Conservation (phyloP, 352 stramenopile genomes). For the Phytophthora idaei region DNA sequence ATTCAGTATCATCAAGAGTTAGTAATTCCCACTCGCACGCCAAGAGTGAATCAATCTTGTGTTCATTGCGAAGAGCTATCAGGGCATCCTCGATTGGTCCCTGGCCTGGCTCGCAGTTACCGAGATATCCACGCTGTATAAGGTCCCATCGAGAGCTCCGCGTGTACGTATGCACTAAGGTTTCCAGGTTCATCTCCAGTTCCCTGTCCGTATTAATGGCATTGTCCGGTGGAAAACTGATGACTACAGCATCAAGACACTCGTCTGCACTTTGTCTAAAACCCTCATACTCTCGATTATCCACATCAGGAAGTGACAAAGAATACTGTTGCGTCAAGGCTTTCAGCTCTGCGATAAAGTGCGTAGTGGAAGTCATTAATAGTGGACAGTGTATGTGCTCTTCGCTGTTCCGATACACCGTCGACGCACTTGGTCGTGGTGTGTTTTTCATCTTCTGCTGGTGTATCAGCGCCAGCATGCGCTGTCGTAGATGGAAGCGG, state of each 20-base stretch:
- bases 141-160: slow-evolving; percentile 35
- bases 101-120: slow-evolving; percentile 15
- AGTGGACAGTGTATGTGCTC: slow-evolving; percentile 47
- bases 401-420: slow-evolving; percentile 6
- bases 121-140: slow-evolving; percentile 29
- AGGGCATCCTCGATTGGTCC: slow-evolving; percentile 9
- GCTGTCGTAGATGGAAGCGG: slow-evolving; percentile 55
- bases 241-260: slow-evolving; percentile 9
- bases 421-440: slow-evolving; percentile 7
- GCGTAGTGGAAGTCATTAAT: slow-evolving; percentile 35
- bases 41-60: slow-evolving; percentile 42
- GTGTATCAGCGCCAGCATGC: slow-evolving; percentile 53
- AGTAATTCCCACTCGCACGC: slow-evolving; percentile 50
- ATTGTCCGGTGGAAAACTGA: slow-evolving; percentile 10
- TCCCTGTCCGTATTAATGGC: slow-evolving; percentile 9
- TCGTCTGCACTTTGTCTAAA: slow-evolving; percentile 18
- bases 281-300: slow-evolving; percentile 1
- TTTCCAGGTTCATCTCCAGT: slow-evolving; percentile 25
- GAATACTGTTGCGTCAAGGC: slow-evolving; percentile 27
- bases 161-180: slow-evolving; percentile 14
- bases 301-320: slow-evolving; percentile 13
- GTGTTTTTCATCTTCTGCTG: slow-evolving; percentile 41
- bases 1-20: slow-evolving; percentile 38
- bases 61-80: slow-evolving; percentile 18
- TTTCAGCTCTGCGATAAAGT: slow-evolving; percentile 42